Evolutionary conservation across 208 protist genomes (phyloP).

Genomic region (Leishmania lainsoni): DNA sequence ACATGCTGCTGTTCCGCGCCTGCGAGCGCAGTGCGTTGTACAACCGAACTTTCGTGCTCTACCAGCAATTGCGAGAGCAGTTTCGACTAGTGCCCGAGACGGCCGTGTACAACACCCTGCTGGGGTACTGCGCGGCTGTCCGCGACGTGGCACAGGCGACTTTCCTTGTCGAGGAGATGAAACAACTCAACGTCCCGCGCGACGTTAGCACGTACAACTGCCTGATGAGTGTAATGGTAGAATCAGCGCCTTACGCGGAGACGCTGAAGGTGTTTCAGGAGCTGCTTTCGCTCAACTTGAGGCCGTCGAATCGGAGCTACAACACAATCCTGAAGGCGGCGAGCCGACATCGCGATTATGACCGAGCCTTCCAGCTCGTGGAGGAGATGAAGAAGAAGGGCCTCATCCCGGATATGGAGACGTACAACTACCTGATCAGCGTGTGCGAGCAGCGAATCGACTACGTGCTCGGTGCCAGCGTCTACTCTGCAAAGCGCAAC

Average conservation of each 20-base stretch:
- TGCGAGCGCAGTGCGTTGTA: conserved; percentile 88
- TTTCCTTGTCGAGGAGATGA: conserved; percentile 92
- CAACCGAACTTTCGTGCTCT: conserved; percentile 81
- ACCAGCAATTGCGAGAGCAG: conserved; percentile 81
- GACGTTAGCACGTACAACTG: conserved; percentile 93
- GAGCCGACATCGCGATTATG: conserved; percentile 77
- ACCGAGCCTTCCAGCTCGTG: conserved; percentile 88
- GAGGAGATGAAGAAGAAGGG: conserved; percentile 92
- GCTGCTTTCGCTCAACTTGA: conserved; percentile 53
- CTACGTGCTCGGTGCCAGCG: conserved; percentile 67
- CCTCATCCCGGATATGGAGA: conserved; percentile 83
- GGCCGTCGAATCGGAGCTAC: conserved; percentile 82
- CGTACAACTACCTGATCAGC: conserved; percentile 90
- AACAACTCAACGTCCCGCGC: conserved; percentile 54
- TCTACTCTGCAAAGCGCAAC: conserved; percentile 38
- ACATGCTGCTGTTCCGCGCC: conserved; percentile 81
- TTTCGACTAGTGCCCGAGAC: conserved; percentile 82
- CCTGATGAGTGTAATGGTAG: conserved; percentile 87
- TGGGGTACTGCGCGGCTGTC: conserved; percentile 89
- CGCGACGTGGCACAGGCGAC: conserved; percentile 86
- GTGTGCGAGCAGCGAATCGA: conserved; percentile 83
- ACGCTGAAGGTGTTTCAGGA: conserved; percentile 79
- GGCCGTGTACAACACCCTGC: conserved; percentile 84
- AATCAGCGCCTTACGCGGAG: conserved; percentile 82
- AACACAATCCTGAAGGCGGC: conserved; percentile 89